Percentiles rank a stretch among this genome's conserved stretches.
phyloP scores from a whole-genome alignment of 2,329 filamentous ascomycete genomes.

The Stachybotrys echinatus region DNA sequence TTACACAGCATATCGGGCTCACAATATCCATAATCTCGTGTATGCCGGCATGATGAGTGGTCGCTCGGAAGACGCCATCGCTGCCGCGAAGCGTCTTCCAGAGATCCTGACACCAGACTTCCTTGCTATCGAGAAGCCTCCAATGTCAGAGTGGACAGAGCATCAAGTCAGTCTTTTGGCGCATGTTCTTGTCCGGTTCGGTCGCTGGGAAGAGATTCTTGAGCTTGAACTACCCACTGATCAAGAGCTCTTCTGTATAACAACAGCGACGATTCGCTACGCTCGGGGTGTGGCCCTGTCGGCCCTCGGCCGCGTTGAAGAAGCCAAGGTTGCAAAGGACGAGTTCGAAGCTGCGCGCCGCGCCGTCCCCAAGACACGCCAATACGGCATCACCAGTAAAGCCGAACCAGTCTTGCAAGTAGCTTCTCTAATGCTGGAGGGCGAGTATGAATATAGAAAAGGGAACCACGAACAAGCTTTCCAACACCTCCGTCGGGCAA shows the following conservation, averaged over 20 bases:
- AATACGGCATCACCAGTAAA: slow-evolving; percentile 44
- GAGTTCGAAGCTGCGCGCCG: slow-evolving; percentile 43
- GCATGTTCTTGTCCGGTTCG: slow-evolving; percentile 67
- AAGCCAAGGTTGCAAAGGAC: slow-evolving; percentile 46
- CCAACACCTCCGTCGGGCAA: too few relatives aligned
- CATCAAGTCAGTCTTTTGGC: slow-evolving; percentile 58
- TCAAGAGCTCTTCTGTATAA: slow-evolving; percentile 55
- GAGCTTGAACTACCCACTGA: slow-evolving; percentile 50
- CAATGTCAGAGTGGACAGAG: slow-evolving; percentile 73
- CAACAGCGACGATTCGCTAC: slow-evolving; percentile 63
- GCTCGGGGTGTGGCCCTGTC: slow-evolving; percentile 62
- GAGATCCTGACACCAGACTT: neutral
- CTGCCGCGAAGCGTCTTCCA: neutral
- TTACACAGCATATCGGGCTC: neutral
- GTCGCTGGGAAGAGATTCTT: slow-evolving; percentile 61
- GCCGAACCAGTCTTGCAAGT: slow-evolving; percentile 55
- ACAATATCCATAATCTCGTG: neutral
- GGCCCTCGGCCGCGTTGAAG: slow-evolving; percentile 44
- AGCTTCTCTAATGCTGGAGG: slow-evolving; percentile 60
- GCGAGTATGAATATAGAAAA: slow-evolving; percentile 64
- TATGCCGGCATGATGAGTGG: neutral
- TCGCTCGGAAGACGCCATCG: neutral
- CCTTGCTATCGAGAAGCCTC: slow-evolving; percentile 35
- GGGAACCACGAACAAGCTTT: slow-evolving; percentile 55
- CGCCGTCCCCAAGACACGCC: slow-evolving; percentile 59